A percentile compares a stretch with the other conserved stretches of the same genome.
phyloP scores from a whole-genome alignment of 1,284 basidiomycete species.

The Fomitopsis palustris region DNA sequence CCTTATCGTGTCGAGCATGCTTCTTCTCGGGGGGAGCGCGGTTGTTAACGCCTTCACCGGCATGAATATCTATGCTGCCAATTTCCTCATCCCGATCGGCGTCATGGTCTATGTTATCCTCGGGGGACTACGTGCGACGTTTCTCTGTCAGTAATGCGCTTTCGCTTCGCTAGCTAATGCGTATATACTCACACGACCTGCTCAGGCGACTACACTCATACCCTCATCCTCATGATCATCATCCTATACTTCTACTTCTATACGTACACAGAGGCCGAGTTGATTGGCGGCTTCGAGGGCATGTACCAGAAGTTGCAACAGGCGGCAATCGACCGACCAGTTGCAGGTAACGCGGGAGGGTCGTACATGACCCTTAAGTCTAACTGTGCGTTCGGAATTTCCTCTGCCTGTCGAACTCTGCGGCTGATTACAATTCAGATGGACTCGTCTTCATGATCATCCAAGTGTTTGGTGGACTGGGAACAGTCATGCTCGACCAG shows the following conservation, averaged over 20 bases:
- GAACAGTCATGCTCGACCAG: constrained; percentile 12
- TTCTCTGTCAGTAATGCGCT: constrained; percentile 10
- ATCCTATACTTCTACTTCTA: constrained; percentile 26
- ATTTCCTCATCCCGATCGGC: constrained; percentile 18
- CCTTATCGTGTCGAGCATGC: constrained; percentile 11
- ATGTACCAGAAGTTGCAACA: constrained; percentile 30
- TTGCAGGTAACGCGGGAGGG: constrained; percentile 34
- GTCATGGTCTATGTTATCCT: constrained; percentile 18
- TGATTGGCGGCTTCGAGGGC: constrained; percentile 28
- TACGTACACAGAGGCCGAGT: constrained; percentile 26
- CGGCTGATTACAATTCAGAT: not conserved
- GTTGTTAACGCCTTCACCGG: constrained; percentile 44
- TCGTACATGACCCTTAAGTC: constrained; percentile 38
- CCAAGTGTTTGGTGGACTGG: constrained; percentile 8
- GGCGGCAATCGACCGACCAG: constrained; percentile 26
- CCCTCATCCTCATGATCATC: constrained; percentile 30
- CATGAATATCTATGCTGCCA: constrained; percentile 36
- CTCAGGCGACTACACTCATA: constrained; percentile 29
- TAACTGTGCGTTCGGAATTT: constrained; percentile 13
- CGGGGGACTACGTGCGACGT: constrained; percentile 13
- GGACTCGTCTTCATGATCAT: constrained; percentile 11
- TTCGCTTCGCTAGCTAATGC: constrained; percentile 21
- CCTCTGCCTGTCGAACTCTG: not conserved
- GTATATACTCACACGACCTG: not conserved
- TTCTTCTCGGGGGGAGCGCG: constrained; percentile 29